phyloP scores from a whole-genome alignment of 805 yeast species.

The Clavispora santaluciae region DNA sequence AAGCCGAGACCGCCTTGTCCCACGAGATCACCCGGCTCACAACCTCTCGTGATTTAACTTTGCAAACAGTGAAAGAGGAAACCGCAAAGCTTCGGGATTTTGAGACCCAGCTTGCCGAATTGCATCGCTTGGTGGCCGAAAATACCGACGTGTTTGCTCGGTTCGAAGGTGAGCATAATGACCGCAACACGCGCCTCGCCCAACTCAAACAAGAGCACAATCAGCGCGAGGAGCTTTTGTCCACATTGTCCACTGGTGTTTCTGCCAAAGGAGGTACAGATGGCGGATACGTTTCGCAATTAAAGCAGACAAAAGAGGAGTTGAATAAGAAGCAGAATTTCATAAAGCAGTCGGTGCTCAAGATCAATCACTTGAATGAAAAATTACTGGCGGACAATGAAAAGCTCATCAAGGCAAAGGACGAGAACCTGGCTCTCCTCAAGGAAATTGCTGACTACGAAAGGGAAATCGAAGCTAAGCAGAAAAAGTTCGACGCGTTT shows the following conservation, averaged over 20 bases:
- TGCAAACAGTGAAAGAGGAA: constrained; percentile 51
- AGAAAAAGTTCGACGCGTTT: constrained; percentile 39
- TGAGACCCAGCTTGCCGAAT: constrained; percentile 25
- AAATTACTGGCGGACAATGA: constrained; percentile 47
- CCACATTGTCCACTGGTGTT: constrained; percentile 84
- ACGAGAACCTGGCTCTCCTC: constrained; percentile 39
- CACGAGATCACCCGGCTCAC: constrained; percentile 63
- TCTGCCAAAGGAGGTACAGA: constrained; percentile 72
- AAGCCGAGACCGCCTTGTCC: constrained; percentile 47
- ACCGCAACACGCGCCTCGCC: constrained; percentile 40
- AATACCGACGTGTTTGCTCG: constrained; percentile 34
- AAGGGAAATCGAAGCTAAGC: constrained; percentile 32
- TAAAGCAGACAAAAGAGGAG: constrained; percentile 56
- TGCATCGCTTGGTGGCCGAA: constrained; percentile 31
- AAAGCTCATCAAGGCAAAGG: constrained; percentile 49
- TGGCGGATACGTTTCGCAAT: constrained; percentile 72
- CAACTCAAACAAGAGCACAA: constrained; percentile 43
- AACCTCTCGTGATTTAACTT: constrained; percentile 57
- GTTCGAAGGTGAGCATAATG: constrained; percentile 43
- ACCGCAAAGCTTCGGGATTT: constrained; percentile 12
- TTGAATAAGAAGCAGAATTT: constrained; percentile 50
- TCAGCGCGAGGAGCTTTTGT: constrained; percentile 71
- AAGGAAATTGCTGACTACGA: constrained; percentile 42
- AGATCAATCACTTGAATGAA: constrained; percentile 49
- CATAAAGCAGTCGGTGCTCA: constrained; percentile 56